Evolutionary conservation across 495 filamentous ascomycete species (phyloP).

Genomic region (Stereocaulon alpinum): DNA sequence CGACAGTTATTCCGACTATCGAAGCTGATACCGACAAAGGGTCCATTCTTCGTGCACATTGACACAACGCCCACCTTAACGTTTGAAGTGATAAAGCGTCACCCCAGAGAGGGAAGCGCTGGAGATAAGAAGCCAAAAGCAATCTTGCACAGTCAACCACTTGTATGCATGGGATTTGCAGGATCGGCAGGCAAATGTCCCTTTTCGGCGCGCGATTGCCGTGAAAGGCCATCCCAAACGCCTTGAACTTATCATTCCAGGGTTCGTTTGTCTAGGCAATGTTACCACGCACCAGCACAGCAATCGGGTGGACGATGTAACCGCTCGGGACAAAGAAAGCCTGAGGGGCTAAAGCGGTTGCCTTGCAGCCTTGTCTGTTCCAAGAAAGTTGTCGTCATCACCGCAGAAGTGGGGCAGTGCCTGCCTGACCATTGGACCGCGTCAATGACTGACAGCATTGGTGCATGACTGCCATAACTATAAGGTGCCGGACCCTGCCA

Average conservation of each 20-base stretch:
- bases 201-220: neutral
- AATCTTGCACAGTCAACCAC: neutral
- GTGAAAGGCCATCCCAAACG: neutral
- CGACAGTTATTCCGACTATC: conserved; percentile 18
- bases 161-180: neutral
- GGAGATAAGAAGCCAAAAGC: neutral
- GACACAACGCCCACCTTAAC: neutral
- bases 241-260: neutral
- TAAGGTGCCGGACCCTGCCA: too few relatives aligned
- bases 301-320: neutral
- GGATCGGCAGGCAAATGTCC: neutral
- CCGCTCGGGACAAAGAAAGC: neutral
- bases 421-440: neutral
- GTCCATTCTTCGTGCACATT: conserved; percentile 12
- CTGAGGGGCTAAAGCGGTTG: neutral
- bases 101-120: neutral
- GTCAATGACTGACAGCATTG: neutral
- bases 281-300: neutral
- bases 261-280: neutral
- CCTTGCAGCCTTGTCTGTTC: conserved; percentile 8
- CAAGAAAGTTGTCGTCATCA: neutral
- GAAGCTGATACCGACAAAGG: conserved; percentile 20
- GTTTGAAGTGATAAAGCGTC: neutral
- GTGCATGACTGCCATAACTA: too few relatives aligned
- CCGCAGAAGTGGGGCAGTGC: neutral